Evolutionary conservation across 1,139 yeast genomes (phyloP), one percentile per base, ranked within the genome.

Genomic region (Blastobotrys malaysiensis): DNA sequence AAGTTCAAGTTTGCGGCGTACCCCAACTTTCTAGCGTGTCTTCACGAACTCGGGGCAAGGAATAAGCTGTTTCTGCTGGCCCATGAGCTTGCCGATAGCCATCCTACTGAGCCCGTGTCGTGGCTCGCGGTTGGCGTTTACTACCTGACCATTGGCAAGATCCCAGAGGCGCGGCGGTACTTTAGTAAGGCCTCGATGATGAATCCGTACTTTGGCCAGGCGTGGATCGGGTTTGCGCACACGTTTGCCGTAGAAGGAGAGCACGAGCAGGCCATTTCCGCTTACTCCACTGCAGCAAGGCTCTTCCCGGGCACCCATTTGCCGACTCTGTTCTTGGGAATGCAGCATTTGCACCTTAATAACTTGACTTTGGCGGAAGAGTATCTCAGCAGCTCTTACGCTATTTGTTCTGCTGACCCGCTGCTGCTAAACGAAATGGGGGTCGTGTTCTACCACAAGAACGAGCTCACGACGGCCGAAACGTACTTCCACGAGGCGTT

Each of bases 161-260:
- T 88, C 13, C 71, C 83, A 5, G 98, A 91, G 62, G 97, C 98
- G 0, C 76, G 99, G 55, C 80, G 87, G 60, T 89, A 81, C 67
- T 95, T 91, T 69, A 84, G 95, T 54, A 91, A 89, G 68, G 93
- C 98, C 0, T 89, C 98, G 0, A 77, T 90, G 62, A 72, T 91
- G 61, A 86, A 89, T 62, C 96, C 99, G 0, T 88, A 86, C 61
- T 90, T 88, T 73, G 96, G 96, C 0, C 95, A 88, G 54, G 97
- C 98, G 0, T 95, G 99, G 99, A 84, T 95, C 49, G 99, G 98
- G 1, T 95, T 95, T 74, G 98, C 98, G 0, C 98, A 93, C 67
- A 91, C 99, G 0, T 95, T 90, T 78, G 97, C 97, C 0, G 86
- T 88, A 1, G 99, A 95, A 69, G 96, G 97, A 9, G 99, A 95